Evolutionary conservation across 2,329 filamentous ascomycete genomes (phyloP).

Genomic region (Ophidiomyces ophidiicola): DNA sequence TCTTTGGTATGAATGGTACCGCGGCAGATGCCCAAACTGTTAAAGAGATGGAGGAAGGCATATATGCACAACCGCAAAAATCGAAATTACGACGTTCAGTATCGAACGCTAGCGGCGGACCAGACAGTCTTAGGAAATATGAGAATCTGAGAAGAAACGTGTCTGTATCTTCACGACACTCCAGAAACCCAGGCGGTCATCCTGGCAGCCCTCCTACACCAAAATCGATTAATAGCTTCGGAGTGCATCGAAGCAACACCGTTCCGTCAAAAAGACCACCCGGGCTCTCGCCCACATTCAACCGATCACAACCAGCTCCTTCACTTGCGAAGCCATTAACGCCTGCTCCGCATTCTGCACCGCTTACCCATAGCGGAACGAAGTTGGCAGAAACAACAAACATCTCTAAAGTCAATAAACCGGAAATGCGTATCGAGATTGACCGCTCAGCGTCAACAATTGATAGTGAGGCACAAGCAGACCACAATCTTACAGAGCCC

Average conservation of each 20-base stretch:
- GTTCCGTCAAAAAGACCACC: constrained; percentile 64
- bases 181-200: constrained; percentile 55
- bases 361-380: constrained; percentile 23
- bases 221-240: constrained; percentile 39
- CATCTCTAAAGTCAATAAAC: constrained; percentile 9
- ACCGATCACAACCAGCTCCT: constrained; percentile 29
- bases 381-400: constrained; percentile 16
- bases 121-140: constrained; percentile 72
- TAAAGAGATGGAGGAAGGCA: constrained; percentile 56
- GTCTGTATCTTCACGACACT: constrained; percentile 82
- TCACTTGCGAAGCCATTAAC: constrained; percentile 28
- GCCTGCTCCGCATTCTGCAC: constrained; percentile 18
- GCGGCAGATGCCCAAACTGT: constrained; percentile 75
- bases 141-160: constrained; percentile 68
- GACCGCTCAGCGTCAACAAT: background rate
- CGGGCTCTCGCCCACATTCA: constrained; percentile 28
- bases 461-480: background rate
- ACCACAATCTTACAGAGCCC: background rate
- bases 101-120: constrained; percentile 78
- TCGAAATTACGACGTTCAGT: constrained; percentile 54
- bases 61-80: constrained; percentile 35
- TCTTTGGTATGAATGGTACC: constrained; percentile 98
- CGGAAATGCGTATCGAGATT: constrained; percentile 5
- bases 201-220: constrained; percentile 55
- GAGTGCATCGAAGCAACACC: constrained; percentile 75